phyloP scores from a whole-genome alignment of 306 rosid genomes.

The Trifolium pratense region DNA sequence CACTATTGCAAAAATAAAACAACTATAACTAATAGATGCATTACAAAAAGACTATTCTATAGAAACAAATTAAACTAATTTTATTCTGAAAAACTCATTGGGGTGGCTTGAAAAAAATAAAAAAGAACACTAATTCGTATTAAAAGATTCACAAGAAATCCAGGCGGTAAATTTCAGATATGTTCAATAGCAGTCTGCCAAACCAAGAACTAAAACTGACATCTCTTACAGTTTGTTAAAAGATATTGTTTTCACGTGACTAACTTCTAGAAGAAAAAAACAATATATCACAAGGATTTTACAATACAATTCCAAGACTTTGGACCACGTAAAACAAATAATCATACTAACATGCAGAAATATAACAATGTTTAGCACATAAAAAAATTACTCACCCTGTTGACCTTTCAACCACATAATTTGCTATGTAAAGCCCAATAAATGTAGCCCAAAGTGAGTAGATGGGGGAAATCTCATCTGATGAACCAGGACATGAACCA shows the following conservation, averaged over 20 bases:
- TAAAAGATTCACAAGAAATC: background rate
- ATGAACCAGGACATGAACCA: slow-evolving; percentile 82
- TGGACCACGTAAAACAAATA: slow-evolving; percentile 13
- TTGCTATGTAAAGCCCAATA: slow-evolving; percentile 95
- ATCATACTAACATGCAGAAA: slow-evolving; percentile 27
- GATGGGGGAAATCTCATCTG: slow-evolving; percentile 91
- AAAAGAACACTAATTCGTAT: background rate
- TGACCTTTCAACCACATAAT: slow-evolving; percentile 94
- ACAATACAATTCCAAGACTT: slow-evolving; percentile 8
- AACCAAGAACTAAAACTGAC: slow-evolving; percentile 21
- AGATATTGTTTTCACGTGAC: background rate
- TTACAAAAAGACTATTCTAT: background rate
- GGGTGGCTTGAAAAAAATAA: background rate
- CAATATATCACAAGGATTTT: slow-evolving; percentile 26
- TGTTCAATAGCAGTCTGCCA: slow-evolving; percentile 11
- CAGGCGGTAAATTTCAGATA: slow-evolving; percentile 4
- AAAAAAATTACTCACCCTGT: slow-evolving; percentile 77
- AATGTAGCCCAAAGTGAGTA: slow-evolving; percentile 98
- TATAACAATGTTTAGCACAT: slow-evolving; percentile 27
- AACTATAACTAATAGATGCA: slow-evolving; percentile 5
- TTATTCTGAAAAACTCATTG: background rate
- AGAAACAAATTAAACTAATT: background rate
- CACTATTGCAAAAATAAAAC: slow-evolving; percentile 7
- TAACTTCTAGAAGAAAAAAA: slow-evolving; percentile 19
- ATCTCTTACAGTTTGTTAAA: slow-evolving; percentile 1